Evolutionary conservation across 2,329 filamentous ascomycete genomes (phyloP), one percentile per base, ranked within the genome.

Genomic region (Arachnopeziza araneosa): DNA sequence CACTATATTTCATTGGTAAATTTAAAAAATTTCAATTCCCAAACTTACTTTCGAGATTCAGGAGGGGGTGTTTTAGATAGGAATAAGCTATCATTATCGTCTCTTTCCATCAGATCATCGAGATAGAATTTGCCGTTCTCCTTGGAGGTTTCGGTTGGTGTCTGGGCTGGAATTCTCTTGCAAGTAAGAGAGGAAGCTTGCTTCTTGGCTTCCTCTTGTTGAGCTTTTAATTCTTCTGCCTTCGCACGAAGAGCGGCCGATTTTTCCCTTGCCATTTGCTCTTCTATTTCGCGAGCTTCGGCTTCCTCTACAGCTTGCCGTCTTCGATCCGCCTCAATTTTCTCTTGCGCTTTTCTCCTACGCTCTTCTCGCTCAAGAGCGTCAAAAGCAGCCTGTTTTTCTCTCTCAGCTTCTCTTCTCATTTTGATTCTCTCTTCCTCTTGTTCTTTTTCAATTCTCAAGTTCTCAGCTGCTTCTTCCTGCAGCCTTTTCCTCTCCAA

Each of bases 201-300:
- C 24, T 56, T 60, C 36, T 62, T 66, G 5, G 60, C 44, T 49
- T 57, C 55, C 24, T 66, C 66, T 55, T 62, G 49, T 57, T 59
- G 65, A 9, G 58, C 51, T 32, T 62, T 62, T 2, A 62, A 14
- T 12, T 55, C 55, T 14, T 57, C 56, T 4, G 52, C 32, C 7
- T 65, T 24, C 14, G 59, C 57, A 30, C 64, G 61, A 1, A 61
- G 22, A 36, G 21, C 52, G 19, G 57, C 50, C 0, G 51, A 49
- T 30, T 56, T 57, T 21, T 60, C 44, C 55, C 54, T 59, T 9
- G 48, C 54, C 14, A 53, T 54, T 30, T 54, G 23, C 48, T 56
- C 8, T 49, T 48, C 26, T 30, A 56, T 54, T 59, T 52, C n/a
- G 5, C 24, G 30, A 24, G n/a, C 44, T 24, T 23, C 21, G n/a